Evolutionary conservation across 139 green algal species (phyloP).

Genomic region (Bryopsis sp.): DNA sequence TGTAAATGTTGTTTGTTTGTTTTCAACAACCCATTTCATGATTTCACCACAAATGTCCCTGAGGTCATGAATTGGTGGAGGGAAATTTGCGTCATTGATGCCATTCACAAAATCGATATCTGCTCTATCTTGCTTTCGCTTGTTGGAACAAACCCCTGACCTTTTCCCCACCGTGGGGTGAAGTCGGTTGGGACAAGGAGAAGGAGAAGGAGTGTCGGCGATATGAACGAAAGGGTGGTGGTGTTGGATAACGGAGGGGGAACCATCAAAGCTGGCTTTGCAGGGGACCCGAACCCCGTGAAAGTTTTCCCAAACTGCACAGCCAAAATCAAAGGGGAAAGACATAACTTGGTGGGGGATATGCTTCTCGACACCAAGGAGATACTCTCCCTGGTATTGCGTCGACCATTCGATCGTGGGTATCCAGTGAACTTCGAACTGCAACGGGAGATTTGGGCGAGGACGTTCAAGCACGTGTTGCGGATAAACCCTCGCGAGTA

Average conservation of each 20-base stretch:
- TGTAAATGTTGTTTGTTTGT: too few relatives aligned
- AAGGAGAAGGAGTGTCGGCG: too few relatives aligned
- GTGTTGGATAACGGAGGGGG: slow-evolving; percentile 73
- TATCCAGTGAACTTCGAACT: slow-evolving; percentile 77
- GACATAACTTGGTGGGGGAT: slow-evolving; percentile 37
- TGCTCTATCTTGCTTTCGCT: too few relatives aligned
- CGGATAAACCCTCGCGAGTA: slow-evolving; percentile 25
- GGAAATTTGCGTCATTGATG: too few relatives aligned
- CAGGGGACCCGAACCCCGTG: slow-evolving; percentile 30
- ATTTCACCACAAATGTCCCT: too few relatives aligned
- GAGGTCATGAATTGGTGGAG: too few relatives aligned
- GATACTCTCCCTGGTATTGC: slow-evolving; percentile 51
- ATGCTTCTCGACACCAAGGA: slow-evolving; percentile 50
- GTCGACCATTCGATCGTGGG: slow-evolving; percentile 66
- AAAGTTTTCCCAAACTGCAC: slow-evolving; percentile 71
- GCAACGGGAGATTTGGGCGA: slow-evolving; percentile 68
- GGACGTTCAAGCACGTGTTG: slow-evolving; percentile 27
- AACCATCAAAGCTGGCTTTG: slow-evolving; percentile 58
- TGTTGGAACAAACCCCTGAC: too few relatives aligned
- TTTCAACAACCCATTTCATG: too few relatives aligned
- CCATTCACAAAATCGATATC: too few relatives aligned
- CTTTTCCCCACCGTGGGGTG: too few relatives aligned
- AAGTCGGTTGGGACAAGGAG: too few relatives aligned
- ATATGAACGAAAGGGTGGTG: slow-evolving; percentile 33
- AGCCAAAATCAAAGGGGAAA: slow-evolving; percentile 62